Base-by-base conservation (phyloP, 306 rosid species). In the Cicer arietinum region DNA sequence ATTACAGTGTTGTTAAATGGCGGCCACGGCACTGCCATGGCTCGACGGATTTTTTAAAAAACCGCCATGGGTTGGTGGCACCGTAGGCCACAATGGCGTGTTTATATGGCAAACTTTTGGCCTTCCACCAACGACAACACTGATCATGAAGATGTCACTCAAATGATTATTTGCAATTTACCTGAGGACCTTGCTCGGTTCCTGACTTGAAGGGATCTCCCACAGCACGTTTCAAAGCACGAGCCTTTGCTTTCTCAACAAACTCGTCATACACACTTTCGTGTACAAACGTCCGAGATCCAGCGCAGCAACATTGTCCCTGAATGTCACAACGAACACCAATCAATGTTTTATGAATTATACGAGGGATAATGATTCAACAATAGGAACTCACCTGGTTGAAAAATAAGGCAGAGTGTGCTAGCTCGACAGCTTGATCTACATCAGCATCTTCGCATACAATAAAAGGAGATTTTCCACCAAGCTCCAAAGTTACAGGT, bases 281-380 rank as follows among this genome's bases (percentile, higher is more conserved):
- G 78, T 94, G 97, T 45, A 94, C 98, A 77, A 66, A 91, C 59
- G 98, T 94, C 71, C 97, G 89, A 74, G 98, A 94, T 40, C 97
- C 98, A 57, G 95, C 91, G 63, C 95, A 89, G 83, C 98, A 94
- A 78, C 98, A 94, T 86, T 94, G 98, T 74, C 98, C 98, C 97
- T 91, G 71, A 57, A 80, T 70, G 76, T 77, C 48, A 17, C 67
- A 79, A 25, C 48, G 40, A 79, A 40, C 40, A 71, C 59, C 62
- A 72, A 48, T 43, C 80, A 57, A 40, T 76, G 60, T 54, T 30
- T 68, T 47, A 61, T 35, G 41, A 68, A 7, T 46, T 67, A 76
- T 46, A 18, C 0, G 64, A 67, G 69, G 66, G 59, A 51, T 7
- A 58, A 45, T 61, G 22, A 69, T 57, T 61, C 45, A 25, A 11